Conservation (phyloP, 192 early-diverging fungal genomes). For the Coemansia sp. region DNA sequence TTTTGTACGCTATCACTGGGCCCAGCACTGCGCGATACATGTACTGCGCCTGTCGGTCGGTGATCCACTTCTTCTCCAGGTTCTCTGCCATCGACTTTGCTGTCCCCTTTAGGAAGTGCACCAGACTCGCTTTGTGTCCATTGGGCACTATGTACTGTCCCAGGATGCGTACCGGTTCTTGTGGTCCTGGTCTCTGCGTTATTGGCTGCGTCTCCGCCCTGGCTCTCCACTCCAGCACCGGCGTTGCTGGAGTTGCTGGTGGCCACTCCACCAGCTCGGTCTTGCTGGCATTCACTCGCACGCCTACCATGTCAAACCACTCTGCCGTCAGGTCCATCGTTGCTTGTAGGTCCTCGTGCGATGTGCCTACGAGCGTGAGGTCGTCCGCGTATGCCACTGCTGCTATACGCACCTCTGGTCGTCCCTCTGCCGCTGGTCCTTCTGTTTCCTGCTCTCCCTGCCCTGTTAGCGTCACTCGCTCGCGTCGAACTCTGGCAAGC, state of each 20-base stretch:
- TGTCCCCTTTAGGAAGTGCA: neutral
- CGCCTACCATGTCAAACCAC: neutral
- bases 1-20: neutral
- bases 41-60: conserved; percentile 9
- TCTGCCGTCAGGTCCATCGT: neutral
- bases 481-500: neutral
- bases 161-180: neutral
- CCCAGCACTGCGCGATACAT: conserved; percentile 4
- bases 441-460: no score
- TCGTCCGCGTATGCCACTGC: conserved; percentile 8
- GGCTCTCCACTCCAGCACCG: no score
- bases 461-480: neutral
- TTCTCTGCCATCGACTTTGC: neutral
- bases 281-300: neutral
- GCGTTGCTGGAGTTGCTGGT: no score
- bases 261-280: neutral
- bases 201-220: no score
- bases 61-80: neutral
- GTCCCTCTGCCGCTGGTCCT: no score
- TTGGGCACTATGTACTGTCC: neutral
- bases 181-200: no score
- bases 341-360: neutral
- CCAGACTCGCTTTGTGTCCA: neutral
- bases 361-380: neutral
- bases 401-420: neutral